Evolutionary conservation across 768 basidiomycete genomes (phyloP).

Genomic region (Lyophyllum decastes): DNA sequence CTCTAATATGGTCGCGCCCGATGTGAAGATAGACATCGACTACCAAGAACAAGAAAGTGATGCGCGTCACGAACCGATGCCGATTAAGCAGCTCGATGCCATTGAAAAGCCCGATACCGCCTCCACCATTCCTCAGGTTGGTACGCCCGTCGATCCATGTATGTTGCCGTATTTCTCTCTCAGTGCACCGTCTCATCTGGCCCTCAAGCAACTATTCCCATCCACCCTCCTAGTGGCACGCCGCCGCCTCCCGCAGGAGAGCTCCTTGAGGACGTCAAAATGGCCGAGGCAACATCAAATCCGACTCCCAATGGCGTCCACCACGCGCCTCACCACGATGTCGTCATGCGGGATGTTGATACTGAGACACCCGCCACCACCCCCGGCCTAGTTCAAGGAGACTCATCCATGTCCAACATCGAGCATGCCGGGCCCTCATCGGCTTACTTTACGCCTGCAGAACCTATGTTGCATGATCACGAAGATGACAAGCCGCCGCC

Average conservation of each 20-base stretch:
- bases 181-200: constrained; percentile 20
- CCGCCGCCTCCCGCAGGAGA: constrained; percentile 43
- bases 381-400: constrained; percentile 34
- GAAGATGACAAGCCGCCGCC: constrained; percentile 74
- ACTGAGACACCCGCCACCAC: constrained; percentile 40
- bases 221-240: constrained; percentile 46
- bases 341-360: constrained; percentile 41
- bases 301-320: constrained; percentile 34
- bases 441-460: constrained; percentile 33
- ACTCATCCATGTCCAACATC: constrained; percentile 39
- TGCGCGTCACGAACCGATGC: constrained; percentile 61
- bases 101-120: constrained; percentile 39
- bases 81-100: constrained; percentile 46
- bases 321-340: constrained; percentile 31
- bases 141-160: constrained; percentile 54
- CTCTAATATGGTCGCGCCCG: constrained; percentile 45
- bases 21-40: constrained; percentile 67
- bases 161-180: constrained; percentile 25
- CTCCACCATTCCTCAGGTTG: constrained; percentile 45
- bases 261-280: constrained; percentile 55
- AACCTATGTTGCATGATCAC: constrained; percentile 37
- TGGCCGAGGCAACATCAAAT: constrained; percentile 47
- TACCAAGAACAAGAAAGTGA: constrained; percentile 66
- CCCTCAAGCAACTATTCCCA: constrained; percentile 42
- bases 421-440: constrained; percentile 36